These are phyloP conservation scores for Vaccinium darrowii DNA, from an alignment of 148 eudicot species.

Conservation along the genomic window DNA sequence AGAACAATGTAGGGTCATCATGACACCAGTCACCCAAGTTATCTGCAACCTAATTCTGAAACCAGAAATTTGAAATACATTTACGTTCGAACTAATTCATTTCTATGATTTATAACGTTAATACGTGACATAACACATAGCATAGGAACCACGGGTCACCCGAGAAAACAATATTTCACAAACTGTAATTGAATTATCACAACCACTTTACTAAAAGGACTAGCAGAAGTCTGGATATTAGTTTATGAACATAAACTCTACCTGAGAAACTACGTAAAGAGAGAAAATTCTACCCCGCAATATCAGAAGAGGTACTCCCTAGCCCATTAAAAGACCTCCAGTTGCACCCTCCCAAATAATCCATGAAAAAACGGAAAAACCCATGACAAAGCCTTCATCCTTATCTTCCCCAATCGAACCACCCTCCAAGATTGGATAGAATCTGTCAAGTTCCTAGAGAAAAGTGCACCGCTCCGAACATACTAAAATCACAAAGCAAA, in stretches of 20 bases:
- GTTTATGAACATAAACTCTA: neutral
- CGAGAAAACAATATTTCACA: neutral
- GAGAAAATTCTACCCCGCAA: neutral
- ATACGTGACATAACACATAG: neutral
- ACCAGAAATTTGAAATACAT: neutral
- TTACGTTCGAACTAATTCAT: neutral
- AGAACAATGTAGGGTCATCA: neutral
- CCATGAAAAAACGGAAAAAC: neutral
- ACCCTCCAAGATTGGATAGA: neutral
- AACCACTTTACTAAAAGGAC: neutral
- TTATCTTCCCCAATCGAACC: neutral
- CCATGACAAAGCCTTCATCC: neutral
- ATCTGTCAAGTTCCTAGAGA: neutral
- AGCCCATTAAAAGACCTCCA: neutral
- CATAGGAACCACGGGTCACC: neutral
- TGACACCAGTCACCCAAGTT: neutral
- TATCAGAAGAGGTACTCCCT: neutral
- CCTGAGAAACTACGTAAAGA: neutral
- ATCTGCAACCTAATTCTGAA: slow-evolving; percentile 4
- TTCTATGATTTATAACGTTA: neutral
- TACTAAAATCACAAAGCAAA: neutral
- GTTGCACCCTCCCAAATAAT: neutral
- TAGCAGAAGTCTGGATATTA: neutral
- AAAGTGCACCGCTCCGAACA: neutral
- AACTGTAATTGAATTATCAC: neutral